Conservation (phyloP, 1,139 yeast genomes). For the Kluyveromyces marxianus region DNA sequence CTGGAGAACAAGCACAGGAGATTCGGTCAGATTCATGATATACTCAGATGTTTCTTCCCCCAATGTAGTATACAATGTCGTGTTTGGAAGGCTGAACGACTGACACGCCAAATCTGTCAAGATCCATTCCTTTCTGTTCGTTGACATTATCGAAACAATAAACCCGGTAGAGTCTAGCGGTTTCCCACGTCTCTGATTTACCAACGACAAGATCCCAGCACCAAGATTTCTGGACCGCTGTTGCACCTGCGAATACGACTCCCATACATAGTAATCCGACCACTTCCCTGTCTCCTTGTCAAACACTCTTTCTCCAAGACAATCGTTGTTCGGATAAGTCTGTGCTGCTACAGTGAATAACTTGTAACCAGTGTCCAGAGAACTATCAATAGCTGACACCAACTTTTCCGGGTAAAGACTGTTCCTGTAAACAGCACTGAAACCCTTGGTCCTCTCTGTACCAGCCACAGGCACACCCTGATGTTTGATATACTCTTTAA, state of each 20-base stretch:
- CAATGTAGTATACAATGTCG: constrained; percentile 59
- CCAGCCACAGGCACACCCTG: constrained; percentile 42
- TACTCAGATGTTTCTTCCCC: constrained; percentile 54
- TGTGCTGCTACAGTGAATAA: constrained; percentile 40
- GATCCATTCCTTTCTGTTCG: constrained; percentile 54
- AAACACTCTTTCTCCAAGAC: constrained; percentile 46
- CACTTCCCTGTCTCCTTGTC: constrained; percentile 39
- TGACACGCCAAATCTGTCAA: constrained; percentile 54
- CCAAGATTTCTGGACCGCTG: constrained; percentile 47
- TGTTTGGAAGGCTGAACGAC: constrained; percentile 43
- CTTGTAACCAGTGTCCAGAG: constrained; percentile 43
- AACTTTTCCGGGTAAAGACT: constrained; percentile 34
- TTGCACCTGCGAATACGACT: constrained; percentile 38
- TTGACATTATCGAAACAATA: constrained; percentile 48
- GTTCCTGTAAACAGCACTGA: constrained; percentile 49
- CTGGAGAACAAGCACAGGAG: constrained; percentile 48
- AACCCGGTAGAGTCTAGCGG: constrained; percentile 34
- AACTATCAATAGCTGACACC: constrained; percentile 42
- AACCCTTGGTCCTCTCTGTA: constrained; percentile 38
- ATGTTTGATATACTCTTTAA: constrained; percentile 14
- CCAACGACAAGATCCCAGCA: constrained; percentile 54
- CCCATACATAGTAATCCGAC: constrained; percentile 40
- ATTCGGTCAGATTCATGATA: constrained; percentile 48
- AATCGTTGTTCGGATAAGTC: constrained; percentile 34
- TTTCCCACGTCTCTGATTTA: constrained; percentile 34